A percentile compares a stretch with the other conserved stretches of the same genome.
Evolutionary conservation across 495 filamentous ascomycete genomes (phyloP).

Genomic region (Geoglossum glabrum): DNA sequence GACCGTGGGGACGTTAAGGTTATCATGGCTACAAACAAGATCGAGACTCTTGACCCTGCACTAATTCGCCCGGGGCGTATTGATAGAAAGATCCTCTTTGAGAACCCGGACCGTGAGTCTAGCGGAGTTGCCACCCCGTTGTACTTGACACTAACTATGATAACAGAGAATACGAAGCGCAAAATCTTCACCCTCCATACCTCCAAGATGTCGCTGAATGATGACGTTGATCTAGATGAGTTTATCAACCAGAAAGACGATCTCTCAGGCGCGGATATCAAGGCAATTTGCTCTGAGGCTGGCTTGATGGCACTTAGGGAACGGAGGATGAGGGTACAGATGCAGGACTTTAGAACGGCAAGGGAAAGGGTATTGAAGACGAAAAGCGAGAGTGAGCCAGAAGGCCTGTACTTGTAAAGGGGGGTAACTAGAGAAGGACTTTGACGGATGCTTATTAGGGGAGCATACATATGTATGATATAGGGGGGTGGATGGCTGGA

Average conservation of each 20-base stretch:
- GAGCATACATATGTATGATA: neutral
- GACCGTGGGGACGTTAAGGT: conserved; percentile 99
- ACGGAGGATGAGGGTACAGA: conserved; percentile 93
- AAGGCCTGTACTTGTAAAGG: conserved; percentile 88
- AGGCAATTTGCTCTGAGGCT: conserved; percentile 95
- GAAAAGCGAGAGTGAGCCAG: conserved; percentile 94
- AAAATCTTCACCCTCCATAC: conserved; percentile 99
- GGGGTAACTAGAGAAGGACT: neutral
- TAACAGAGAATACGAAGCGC: conserved; percentile 81
- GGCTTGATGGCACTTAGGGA: conserved; percentile 89
- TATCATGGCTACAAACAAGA: conserved; percentile 99
- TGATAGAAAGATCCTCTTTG: conserved; percentile 96
- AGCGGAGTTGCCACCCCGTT: neutral
- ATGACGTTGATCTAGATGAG: conserved; percentile 93
- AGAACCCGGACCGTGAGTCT: conserved; percentile 84
- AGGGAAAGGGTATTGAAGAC: conserved; percentile 93
- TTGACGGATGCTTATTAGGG: neutral
- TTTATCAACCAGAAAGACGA: conserved; percentile 99
- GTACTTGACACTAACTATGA: conserved; percentile 15
- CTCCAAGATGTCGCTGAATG: conserved; percentile 90
- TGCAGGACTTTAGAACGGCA: conserved; percentile 90
- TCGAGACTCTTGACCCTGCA: conserved; percentile 90
- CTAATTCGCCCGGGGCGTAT: conserved; percentile 96
- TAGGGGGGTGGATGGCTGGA: neutral
- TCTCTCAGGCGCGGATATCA: conserved; percentile 92